Evolutionary conservation across 2,329 filamentous ascomycete species (phyloP).

Genomic region (Aaosphaeria arxii): DNA sequence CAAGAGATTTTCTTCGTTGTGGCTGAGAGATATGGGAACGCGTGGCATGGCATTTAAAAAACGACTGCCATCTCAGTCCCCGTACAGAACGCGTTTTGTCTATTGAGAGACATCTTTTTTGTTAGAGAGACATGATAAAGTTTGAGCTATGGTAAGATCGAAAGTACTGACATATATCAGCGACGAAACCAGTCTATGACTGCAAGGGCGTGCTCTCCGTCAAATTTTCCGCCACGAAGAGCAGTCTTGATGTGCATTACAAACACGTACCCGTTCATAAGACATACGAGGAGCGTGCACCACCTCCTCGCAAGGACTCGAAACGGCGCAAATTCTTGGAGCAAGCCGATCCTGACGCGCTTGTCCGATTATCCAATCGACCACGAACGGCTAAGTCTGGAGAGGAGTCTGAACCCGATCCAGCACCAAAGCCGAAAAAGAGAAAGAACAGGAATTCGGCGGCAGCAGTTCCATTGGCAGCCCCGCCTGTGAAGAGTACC

Average conservation of each 20-base stretch:
- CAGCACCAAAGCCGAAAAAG: conserved; percentile 23
- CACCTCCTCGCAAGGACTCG: conserved; percentile 39
- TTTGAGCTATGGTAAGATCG: too few relatives aligned
- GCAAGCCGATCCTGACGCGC: conserved; percentile 31
- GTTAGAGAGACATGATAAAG: too few relatives aligned
- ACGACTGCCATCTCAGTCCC: too few relatives aligned
- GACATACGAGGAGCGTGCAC: conserved; percentile 45
- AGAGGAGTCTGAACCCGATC: conserved; percentile 12
- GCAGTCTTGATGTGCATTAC: conserved; percentile 45
- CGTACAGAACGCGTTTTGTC: background rate
- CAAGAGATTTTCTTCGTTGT: too few relatives aligned
- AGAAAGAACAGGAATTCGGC: conserved; percentile 4
- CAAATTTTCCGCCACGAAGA: conserved; percentile 45
- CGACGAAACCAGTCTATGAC: conserved; percentile 48
- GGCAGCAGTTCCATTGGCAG: too few relatives aligned
- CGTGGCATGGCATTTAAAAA: too few relatives aligned
- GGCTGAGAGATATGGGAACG: background rate
- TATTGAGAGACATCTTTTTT: background rate
- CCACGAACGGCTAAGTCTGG: conserved; percentile 16
- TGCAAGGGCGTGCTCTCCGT: conserved; percentile 48
- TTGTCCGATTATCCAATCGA: conserved; percentile 21
- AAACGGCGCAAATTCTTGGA: conserved; percentile 35
- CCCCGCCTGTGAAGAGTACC: conserved; percentile 9
- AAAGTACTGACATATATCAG: conserved; percentile 7
- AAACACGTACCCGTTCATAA: conserved; percentile 46